Evolutionary conservation across 352 stramenopile species (phyloP).

Genomic region (Pythium utonaiense): DNA sequence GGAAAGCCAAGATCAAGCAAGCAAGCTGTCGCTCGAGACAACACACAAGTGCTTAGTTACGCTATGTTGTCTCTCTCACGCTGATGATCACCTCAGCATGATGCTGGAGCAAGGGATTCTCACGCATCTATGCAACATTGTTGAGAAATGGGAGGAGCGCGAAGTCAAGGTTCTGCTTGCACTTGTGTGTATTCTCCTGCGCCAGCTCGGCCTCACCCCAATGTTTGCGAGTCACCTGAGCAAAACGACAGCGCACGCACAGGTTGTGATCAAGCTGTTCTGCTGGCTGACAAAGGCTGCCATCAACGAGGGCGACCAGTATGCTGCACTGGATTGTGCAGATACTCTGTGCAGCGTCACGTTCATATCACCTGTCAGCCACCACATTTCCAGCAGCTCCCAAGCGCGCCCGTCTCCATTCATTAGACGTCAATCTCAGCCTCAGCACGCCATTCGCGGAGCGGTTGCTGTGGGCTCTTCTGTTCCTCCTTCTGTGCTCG

Average conservation of each 20-base stretch:
- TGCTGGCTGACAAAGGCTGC: slow-evolving; percentile 37
- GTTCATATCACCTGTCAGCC: slow-evolving; percentile 22
- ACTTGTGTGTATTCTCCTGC: slow-evolving; percentile 54
- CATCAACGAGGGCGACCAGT: slow-evolving; percentile 23
- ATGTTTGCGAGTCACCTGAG: slow-evolving; percentile 26
- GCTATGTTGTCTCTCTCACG: slow-evolving; percentile 53
- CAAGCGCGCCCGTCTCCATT: slow-evolving; percentile 6
- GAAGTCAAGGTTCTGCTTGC: slow-evolving; percentile 37
- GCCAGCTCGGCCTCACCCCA: slow-evolving; percentile 48
- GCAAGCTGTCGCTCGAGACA: neutral
- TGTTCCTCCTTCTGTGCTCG: slow-evolving; percentile 25
- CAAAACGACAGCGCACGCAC: neutral
- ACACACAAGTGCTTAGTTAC: slow-evolving; percentile 40
- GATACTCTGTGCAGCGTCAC: slow-evolving; percentile 59
- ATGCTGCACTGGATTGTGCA: slow-evolving; percentile 56
- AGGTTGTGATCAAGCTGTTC: slow-evolving; percentile 41
- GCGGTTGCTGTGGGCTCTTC: slow-evolving; percentile 5
- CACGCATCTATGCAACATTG: slow-evolving; percentile 34
- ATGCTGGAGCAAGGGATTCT: slow-evolving; percentile 53
- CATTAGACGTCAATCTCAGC: slow-evolving; percentile 20
- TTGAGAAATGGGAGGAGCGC: slow-evolving; percentile 4
- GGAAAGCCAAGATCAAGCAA: neutral
- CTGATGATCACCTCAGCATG: slow-evolving; percentile 29
- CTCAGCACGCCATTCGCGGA: slow-evolving; percentile 9
- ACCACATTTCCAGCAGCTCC: neutral